Percentiles rank a stretch among this genome's conserved stretches.
phyloP scores from a whole-genome alignment of 2,329 filamentous ascomycete genomes.

The Pseudocercospora musae region DNA sequence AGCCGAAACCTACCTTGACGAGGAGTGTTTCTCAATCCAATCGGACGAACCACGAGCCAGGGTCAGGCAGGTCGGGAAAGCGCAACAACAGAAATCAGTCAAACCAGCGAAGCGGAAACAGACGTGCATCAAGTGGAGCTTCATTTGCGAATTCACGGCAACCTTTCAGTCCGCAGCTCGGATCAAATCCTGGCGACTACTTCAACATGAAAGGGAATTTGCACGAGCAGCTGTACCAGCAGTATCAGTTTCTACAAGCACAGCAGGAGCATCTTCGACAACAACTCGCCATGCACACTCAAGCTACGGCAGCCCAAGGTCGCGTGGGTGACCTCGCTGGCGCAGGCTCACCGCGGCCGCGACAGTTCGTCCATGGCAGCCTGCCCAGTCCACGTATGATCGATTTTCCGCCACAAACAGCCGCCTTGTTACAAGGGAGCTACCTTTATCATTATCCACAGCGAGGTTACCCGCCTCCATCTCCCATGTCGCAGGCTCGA shows the following conservation, averaged over 20 bases:
- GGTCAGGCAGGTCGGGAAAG: slow-evolving; percentile 27
- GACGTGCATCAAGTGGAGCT: slow-evolving; percentile 58
- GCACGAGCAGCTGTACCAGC: slow-evolving; percentile 49
- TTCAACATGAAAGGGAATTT: slow-evolving; percentile 43
- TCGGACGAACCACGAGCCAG: slow-evolving; percentile 48
- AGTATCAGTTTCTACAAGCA: slow-evolving; percentile 40
- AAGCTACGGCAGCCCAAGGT: slow-evolving; percentile 37
- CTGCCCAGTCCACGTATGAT: slow-evolving; percentile 29
- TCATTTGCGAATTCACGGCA: slow-evolving; percentile 41
- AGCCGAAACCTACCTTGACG: slow-evolving; percentile 54
- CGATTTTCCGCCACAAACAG: slow-evolving; percentile 35
- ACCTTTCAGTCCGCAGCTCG: slow-evolving; percentile 43
- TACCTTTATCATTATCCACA: slow-evolving; percentile 48
- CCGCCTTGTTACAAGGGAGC: slow-evolving; percentile 38
- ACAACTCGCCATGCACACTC: slow-evolving; percentile 45
- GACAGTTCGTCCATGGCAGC: slow-evolving; percentile 29
- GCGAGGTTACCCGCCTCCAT: slow-evolving; percentile 41
- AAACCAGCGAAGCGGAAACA: slow-evolving; percentile 48
- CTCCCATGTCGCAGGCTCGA: slow-evolving; percentile 36
- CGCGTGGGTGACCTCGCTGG: slow-evolving; percentile 34
- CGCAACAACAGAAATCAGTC: slow-evolving; percentile 47
- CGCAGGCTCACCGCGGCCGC: slow-evolving; percentile 41
- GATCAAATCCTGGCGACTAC: slow-evolving; percentile 41
- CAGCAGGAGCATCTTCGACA: slow-evolving; percentile 38
- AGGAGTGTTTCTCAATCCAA: slow-evolving; percentile 48